Conservation (phyloP, 768 basidiomycete species). For the Sporobolomyces roseus region DNA sequence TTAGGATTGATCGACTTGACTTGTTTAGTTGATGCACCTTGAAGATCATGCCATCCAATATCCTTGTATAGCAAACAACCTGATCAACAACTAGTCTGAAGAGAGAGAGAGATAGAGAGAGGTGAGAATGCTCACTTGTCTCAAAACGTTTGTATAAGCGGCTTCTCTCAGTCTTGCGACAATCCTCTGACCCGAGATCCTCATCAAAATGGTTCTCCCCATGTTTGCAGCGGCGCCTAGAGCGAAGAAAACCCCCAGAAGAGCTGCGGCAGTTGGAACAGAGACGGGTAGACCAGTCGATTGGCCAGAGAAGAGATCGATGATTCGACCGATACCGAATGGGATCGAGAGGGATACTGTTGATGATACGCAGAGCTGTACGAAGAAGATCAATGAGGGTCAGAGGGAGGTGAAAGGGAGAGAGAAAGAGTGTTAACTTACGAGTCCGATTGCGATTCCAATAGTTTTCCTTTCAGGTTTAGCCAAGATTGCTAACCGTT, state of each 20-base stretch:
- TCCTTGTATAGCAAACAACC: conserved; percentile 21
- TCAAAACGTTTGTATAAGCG: conserved; percentile 75
- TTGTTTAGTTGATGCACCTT: conserved; percentile 29
- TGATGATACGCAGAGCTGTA: conserved; percentile 74
- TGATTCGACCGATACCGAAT: conserved; percentile 85
- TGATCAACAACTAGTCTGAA: not conserved
- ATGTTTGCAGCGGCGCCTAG: conserved; percentile 84
- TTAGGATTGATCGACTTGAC: not conserved
- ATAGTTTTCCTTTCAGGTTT: conserved; percentile 76
- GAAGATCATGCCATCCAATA: conserved; percentile 43
- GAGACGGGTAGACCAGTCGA: conserved; percentile 66
- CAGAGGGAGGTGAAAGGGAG: not conserved
- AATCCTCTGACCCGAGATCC: conserved; percentile 84
- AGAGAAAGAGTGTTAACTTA: conserved; percentile 42
- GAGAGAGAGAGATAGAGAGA: not conserved
- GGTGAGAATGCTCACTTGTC: conserved; percentile 63
- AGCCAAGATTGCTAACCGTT: conserved; percentile 63
- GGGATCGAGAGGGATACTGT: conserved; percentile 88
- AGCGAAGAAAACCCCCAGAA: conserved; percentile 72
- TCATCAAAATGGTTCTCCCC: conserved; percentile 76
- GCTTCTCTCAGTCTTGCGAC: conserved; percentile 78
- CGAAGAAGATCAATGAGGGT: not conserved
- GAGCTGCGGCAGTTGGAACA: conserved; percentile 70
- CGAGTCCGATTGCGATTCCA: conserved; percentile 63
- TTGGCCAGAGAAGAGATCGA: conserved; percentile 69